Evolutionary conservation across 306 rosid species (phyloP).

Genomic region (Inga leiocalycina): DNA sequence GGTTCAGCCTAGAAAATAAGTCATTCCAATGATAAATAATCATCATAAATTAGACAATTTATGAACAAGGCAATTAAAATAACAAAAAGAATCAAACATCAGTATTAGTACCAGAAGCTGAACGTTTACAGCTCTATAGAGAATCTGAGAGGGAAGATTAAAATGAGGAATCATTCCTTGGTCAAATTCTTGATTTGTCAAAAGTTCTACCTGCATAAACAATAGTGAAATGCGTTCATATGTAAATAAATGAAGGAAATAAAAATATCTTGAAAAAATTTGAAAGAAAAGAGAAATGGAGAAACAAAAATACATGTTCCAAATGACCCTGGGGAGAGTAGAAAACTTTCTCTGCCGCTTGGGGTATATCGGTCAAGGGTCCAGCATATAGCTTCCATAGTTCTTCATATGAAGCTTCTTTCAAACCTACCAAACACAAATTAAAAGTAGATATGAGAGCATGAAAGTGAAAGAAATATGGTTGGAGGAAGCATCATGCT

Average conservation of each 20-base stretch:
- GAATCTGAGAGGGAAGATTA: conserved; percentile 72
- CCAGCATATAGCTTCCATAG: conserved; percentile 88
- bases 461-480: neutral
- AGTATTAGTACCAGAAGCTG: conserved; percentile 65
- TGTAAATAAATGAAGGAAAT: conserved; percentile 3
- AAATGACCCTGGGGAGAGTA: conserved; percentile 93
- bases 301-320: conserved; percentile 60
- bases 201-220: conserved; percentile 65
- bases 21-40: conserved; percentile 12
- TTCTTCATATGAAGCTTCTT: conserved; percentile 27
- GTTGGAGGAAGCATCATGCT: neutral
- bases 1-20: conserved; percentile 62
- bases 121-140: conserved; percentile 62
- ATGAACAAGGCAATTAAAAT: neutral
- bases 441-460: neutral
- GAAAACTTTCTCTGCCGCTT: conserved; percentile 57
- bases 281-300: conserved; percentile 8
- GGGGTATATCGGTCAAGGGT: conserved; percentile 80
- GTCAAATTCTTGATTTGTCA: conserved; percentile 66
- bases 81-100: conserved; percentile 9
- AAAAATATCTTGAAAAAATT: neutral
- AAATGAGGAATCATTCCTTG: conserved; percentile 61
- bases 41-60: neutral
- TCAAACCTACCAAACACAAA: conserved; percentile 43
- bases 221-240: conserved; percentile 14